Conservation (phyloP, 768 basidiomycete species). For the Pleurotus sapidus region DNA sequence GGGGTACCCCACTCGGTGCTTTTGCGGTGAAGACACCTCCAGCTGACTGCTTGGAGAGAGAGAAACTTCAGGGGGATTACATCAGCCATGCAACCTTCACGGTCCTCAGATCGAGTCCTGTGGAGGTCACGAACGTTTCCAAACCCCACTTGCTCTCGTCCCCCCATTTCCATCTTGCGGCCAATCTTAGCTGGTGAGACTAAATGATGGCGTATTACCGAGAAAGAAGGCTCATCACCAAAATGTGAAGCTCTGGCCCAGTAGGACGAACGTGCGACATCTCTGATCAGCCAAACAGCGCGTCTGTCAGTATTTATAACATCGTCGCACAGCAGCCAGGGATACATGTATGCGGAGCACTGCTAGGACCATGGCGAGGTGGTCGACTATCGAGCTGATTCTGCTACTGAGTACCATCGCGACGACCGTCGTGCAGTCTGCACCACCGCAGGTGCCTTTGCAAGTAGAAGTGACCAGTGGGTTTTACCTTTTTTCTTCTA, state of each 20-base stretch:
- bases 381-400: constrained; percentile 10
- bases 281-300: background rate
- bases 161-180: too few species aligned
- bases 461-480: constrained; percentile 27
- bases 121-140: too few species aligned
- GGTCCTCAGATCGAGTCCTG: too few species aligned
- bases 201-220: background rate
- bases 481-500: constrained; percentile 11
- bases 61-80: too few species aligned
- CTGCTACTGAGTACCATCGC: constrained; percentile 15
- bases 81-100: too few species aligned
- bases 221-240: background rate
- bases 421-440: constrained; percentile 23
- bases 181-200: too few species aligned
- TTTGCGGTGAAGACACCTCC: too few species aligned
- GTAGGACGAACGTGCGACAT: constrained; percentile 8
- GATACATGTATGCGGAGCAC: background rate
- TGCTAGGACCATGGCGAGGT: background rate
- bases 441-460: constrained; percentile 40
- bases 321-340: background rate
- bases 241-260: constrained; percentile 4
- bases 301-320: background rate
- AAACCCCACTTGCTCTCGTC: too few species aligned
- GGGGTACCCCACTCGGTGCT: too few species aligned
- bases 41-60: too few species aligned